These are phyloP conservation scores for Bacidia gigantensis DNA, from an alignment of 495 filamentous ascomycete genomes.

Conservation along the genomic window DNA sequence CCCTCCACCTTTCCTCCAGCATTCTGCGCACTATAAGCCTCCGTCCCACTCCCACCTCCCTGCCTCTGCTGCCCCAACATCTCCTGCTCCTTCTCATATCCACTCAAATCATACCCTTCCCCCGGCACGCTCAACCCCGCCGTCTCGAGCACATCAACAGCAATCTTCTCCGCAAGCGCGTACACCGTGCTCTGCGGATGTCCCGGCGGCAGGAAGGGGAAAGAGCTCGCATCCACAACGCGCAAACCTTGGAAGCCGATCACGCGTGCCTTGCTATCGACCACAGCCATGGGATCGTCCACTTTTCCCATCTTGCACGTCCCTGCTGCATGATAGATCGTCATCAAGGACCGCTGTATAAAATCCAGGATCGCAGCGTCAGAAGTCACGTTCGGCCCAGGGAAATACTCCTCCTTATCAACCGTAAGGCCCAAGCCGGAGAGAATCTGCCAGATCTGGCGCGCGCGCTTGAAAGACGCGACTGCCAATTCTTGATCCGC, in stretches of 20 bases:
- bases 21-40: too few species aligned
- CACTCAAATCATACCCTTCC: conserved; percentile 1
- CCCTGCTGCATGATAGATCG: conserved; percentile 36
- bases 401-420: conserved; percentile 27
- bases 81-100: conserved; percentile 3
- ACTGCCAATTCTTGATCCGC: conserved; percentile 33
- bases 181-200: conserved; percentile 31
- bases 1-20: too few species aligned
- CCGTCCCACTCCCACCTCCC: too few species aligned
- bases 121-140: background rate
- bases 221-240: conserved; percentile 42
- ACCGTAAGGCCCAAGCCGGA: conserved; percentile 15
- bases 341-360: conserved; percentile 27
- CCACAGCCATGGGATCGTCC: conserved; percentile 27
- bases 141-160: conserved; percentile 17
- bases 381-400: conserved; percentile 28
- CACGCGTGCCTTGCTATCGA: conserved; percentile 29
- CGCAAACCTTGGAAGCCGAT: conserved; percentile 25
- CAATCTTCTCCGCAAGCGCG: conserved; percentile 30
- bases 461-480: conserved; percentile 37
- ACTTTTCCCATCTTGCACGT: conserved; percentile 32
- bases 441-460: conserved; percentile 17
- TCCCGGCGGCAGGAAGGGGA: conserved; percentile 36
- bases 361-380: conserved; percentile 33
- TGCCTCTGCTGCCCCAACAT: background rate